These are phyloP conservation scores for Tieghemiomyces parasiticus DNA, from an alignment of 192 early-diverging fungal genomes.

Conservation along the genomic window DNA sequence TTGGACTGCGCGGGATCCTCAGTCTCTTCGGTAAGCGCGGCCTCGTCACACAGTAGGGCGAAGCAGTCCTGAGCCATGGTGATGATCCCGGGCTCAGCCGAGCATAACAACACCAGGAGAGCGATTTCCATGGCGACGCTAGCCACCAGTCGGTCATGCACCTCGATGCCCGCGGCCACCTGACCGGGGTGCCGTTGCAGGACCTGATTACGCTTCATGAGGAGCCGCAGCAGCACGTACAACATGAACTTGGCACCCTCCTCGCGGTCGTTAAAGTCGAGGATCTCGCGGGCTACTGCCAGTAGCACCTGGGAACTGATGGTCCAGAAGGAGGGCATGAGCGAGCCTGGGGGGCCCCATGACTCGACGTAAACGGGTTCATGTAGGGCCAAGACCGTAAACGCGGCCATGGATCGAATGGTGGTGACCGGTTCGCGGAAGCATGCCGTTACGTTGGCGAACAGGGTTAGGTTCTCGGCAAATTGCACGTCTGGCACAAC, in stretches of 20 bases:
- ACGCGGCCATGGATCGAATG: conserved; percentile 56
- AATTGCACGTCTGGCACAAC: conserved; percentile 43
- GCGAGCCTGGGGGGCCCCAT: conserved; percentile 62
- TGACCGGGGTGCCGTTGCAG: conserved; percentile 19
- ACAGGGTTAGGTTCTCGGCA: conserved; percentile 57
- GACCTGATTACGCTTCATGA: conserved; percentile 46
- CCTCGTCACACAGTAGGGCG: conserved; percentile 53
- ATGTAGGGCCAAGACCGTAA: conserved; percentile 61
- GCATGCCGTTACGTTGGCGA: conserved; percentile 60
- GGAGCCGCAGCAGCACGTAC: conserved; percentile 47
- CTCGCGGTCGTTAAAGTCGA: conserved; percentile 52
- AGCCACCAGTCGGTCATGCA: conserved; percentile 47
- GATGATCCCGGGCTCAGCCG: conserved; percentile 50
- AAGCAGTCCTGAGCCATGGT: conserved; percentile 45
- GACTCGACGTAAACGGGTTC: conserved; percentile 46
- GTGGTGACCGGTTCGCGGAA: conserved; percentile 49
- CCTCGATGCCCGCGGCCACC: conserved; percentile 35
- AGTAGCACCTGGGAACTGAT: conserved; percentile 48
- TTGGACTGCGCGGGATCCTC: conserved; percentile 25
- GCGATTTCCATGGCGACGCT: conserved; percentile 59
- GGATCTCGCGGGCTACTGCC: conserved; percentile 53
- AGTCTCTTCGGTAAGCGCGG: conserved; percentile 44
- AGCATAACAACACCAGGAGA: conserved; percentile 60
- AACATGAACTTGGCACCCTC: conserved; percentile 49
- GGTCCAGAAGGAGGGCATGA: conserved; percentile 70